These are phyloP conservation scores for Schizosaccharomyces cryophilus DNA, from an alignment of 805 yeast genomes.

Conservation along the genomic window DNA sequence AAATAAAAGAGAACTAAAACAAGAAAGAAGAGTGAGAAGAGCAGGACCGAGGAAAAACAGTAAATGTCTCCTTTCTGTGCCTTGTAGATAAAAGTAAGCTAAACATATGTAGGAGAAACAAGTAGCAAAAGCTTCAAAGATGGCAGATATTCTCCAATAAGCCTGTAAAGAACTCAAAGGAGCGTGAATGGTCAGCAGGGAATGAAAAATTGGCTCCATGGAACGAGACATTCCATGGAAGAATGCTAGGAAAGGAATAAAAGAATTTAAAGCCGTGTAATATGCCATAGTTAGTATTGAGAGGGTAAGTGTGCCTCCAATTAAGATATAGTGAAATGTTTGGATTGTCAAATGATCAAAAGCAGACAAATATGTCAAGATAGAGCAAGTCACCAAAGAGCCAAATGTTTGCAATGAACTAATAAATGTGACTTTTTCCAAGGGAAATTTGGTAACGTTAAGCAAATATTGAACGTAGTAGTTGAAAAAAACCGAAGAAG, in stretches of 20 bases:
- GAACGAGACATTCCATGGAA: neutral
- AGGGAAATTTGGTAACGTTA: neutral
- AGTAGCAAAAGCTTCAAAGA: neutral
- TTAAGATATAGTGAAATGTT: neutral
- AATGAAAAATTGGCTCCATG: neutral
- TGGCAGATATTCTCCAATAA: neutral
- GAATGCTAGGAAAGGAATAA: neutral
- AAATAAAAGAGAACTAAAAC: too few species aligned
- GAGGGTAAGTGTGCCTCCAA: neutral
- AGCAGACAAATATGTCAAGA: neutral
- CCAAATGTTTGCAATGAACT: neutral
- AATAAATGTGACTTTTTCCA: neutral
- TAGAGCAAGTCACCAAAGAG: neutral
- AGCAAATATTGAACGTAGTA: neutral
- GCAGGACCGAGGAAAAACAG: too few species aligned
- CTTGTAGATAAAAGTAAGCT: neutral
- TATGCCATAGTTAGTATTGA: neutral
- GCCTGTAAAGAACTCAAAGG: neutral
- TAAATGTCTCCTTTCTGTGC: too few species aligned
- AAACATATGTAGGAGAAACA: neutral
- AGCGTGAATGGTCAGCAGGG: neutral
- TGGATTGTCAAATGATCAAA: neutral
- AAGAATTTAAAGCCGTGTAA: neutral
- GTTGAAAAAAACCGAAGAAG: neutral
- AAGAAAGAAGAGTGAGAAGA: too few species aligned